These are phyloP conservation scores for Aureobasidium uvarum DNA, from an alignment of 2,329 filamentous ascomycete genomes.

Conservation along the genomic window DNA sequence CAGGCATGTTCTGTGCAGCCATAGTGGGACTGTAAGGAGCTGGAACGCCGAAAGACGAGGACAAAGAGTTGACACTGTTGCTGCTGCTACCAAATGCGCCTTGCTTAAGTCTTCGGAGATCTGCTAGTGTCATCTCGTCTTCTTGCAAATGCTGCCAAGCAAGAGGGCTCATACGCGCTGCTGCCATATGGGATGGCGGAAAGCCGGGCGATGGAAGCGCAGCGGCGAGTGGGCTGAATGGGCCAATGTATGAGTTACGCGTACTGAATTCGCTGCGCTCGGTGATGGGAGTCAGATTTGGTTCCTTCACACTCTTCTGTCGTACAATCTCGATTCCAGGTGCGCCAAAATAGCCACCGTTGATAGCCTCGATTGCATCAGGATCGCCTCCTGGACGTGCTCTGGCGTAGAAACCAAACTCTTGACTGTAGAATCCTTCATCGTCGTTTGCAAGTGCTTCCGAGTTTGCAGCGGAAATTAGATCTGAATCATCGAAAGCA, in stretches of 20 bases:
- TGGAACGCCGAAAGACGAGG: slow-evolving; percentile 14
- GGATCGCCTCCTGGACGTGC: slow-evolving; percentile 45
- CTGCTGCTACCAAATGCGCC: slow-evolving; percentile 25
- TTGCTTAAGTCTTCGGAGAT: slow-evolving; percentile 24
- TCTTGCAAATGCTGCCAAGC: slow-evolving; percentile 27
- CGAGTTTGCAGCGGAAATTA: slow-evolving; percentile 93
- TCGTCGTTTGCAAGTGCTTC: slow-evolving; percentile 88
- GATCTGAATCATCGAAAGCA: slow-evolving; percentile 67
- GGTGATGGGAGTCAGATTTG: slow-evolving; percentile 92
- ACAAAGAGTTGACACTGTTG: slow-evolving; percentile 22
- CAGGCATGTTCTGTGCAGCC: neutral
- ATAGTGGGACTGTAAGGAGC: slow-evolving; percentile 15
- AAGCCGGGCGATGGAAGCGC: slow-evolving; percentile 22
- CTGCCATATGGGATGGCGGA: slow-evolving; percentile 15
- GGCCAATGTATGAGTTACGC: slow-evolving; percentile 74
- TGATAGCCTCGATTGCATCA: slow-evolving; percentile 60
- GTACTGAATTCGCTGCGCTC: slow-evolving; percentile 96
- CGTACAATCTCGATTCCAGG: slow-evolving; percentile 63
- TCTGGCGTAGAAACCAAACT: slow-evolving; percentile 90
- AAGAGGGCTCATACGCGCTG: slow-evolving; percentile 26
- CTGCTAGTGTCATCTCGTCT: slow-evolving; percentile 28
- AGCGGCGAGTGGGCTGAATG: slow-evolving; percentile 25
- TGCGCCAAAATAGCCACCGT: slow-evolving; percentile 87
- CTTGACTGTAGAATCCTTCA: slow-evolving; percentile 91
- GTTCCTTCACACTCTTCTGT: slow-evolving; percentile 76